Conservation (phyloP, 495 filamentous ascomycete genomes). For the Penicillium pancosmium region DNA sequence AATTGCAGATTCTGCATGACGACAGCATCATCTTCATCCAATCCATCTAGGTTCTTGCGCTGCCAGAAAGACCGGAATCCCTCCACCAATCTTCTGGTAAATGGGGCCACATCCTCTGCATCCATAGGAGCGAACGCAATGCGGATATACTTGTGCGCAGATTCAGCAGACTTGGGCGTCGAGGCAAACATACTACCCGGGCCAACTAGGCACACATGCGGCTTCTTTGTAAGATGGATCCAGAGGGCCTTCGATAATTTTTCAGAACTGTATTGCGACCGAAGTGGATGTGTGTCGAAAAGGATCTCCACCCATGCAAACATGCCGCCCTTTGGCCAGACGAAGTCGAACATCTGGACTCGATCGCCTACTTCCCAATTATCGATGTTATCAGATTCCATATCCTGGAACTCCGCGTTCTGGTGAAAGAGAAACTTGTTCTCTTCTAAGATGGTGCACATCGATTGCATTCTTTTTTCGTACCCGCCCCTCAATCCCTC, state of each 20-base stretch:
- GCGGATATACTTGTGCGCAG: conserved; percentile 69
- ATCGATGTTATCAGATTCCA: conserved; percentile 41
- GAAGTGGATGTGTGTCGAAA: conserved; percentile 73
- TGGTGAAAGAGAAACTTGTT: conserved; percentile 59
- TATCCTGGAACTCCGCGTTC: conserved; percentile 35
- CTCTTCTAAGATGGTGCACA: conserved; percentile 70
- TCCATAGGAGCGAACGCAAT: conserved; percentile 84
- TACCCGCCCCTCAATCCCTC: conserved; percentile 79
- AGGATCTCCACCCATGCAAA: conserved; percentile 80
- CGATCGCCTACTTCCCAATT: conserved; percentile 71
- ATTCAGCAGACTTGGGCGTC: conserved; percentile 47
- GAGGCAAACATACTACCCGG: conserved; percentile 75
- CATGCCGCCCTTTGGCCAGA: conserved; percentile 87
- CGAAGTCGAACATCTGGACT: conserved; percentile 69
- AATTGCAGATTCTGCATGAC: conserved; percentile 21
- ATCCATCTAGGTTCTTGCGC: conserved; percentile 63
- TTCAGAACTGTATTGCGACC: conserved; percentile 39
- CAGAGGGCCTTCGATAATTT: conserved; percentile 65
- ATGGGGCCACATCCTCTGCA: conserved; percentile 62
- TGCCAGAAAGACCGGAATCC: conserved; percentile 76
- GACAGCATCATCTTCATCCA: conserved; percentile 55
- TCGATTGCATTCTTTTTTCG: conserved; percentile 76
- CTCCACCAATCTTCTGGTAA: conserved; percentile 63
- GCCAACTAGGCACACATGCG: conserved; percentile 64
- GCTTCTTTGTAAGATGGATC: conserved; percentile 69